Percentiles rank a stretch among this genome's conserved stretches.
These are phyloP conservation scores for Rhizophagus sp. DNA, from an alignment of 192 early-diverging fungal genomes.

Conservation along the genomic window DNA sequence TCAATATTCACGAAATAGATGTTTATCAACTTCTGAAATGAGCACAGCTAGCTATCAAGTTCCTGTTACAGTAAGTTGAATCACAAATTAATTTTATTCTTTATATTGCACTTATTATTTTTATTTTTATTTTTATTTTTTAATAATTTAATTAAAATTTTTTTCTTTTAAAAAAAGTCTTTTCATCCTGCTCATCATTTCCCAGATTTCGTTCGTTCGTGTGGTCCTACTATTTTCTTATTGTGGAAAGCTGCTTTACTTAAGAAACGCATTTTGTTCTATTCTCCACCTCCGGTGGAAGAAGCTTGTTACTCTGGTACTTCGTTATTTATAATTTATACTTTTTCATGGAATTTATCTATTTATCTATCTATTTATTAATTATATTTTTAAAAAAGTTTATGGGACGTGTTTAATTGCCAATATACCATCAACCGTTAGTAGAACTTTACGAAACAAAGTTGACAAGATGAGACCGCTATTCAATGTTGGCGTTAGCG, in stretches of 20 bases:
- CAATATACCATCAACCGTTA: constrained; percentile 36
- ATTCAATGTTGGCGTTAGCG: constrained; percentile 53
- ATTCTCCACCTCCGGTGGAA: constrained; percentile 49
- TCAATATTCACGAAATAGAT: not conserved
- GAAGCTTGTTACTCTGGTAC: constrained; percentile 49
- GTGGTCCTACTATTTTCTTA: constrained; percentile 54
- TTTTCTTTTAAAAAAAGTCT: constrained; percentile 5
- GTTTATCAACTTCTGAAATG: constrained; percentile 15
- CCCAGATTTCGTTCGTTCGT: constrained; percentile 40
- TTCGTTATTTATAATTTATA: not conserved
- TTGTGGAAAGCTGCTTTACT: constrained; percentile 56
- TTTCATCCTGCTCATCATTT: constrained; percentile 48
- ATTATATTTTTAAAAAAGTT: constrained; percentile 33
- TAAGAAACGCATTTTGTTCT: constrained; percentile 53
- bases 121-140: not conserved
- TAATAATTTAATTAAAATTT: not conserved
- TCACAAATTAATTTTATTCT: not conserved
- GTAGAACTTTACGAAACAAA: constrained; percentile 9
- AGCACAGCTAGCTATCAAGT: not conserved
- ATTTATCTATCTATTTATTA: not conserved
- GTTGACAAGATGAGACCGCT: constrained; percentile 37
- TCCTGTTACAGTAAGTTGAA: not conserved
- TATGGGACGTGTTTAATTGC: constrained; percentile 50
- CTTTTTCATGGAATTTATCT: not conserved
- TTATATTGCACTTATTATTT: not conserved